phyloP scores from a whole-genome alignment of 2,329 filamentous ascomycete genomes.

The Diaporthe australafricana region DNA sequence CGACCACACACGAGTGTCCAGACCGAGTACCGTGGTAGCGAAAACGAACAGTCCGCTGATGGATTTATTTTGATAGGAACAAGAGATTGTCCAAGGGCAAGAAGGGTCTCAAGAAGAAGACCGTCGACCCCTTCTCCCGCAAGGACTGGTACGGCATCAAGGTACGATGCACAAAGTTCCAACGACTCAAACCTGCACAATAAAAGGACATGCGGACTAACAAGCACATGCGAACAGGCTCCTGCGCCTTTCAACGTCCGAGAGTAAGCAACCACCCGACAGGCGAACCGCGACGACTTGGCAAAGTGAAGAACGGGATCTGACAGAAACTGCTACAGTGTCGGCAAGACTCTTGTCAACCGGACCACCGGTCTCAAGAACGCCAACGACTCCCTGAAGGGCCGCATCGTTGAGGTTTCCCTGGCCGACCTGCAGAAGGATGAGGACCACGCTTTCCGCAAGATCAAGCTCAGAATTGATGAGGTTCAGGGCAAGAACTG shows the following conservation, averaged over 20 bases:
- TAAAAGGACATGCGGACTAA: slow-evolving; percentile 39
- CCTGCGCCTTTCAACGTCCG: slow-evolving; percentile 94
- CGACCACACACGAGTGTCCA: slow-evolving; percentile 34
- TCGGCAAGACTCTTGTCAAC: slow-evolving; percentile 99
- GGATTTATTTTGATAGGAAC: slow-evolving; percentile 72
- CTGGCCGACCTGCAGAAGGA: slow-evolving; percentile 99
- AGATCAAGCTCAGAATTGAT: slow-evolving; percentile 98
- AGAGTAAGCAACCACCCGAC: slow-evolving; percentile 77
- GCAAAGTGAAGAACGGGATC: slow-evolving; percentile 20
- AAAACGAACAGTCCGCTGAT: slow-evolving; percentile 39
- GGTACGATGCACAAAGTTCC: slow-evolving; percentile 60
- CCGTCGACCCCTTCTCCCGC: slow-evolving; percentile 94
- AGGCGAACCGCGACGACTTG: slow-evolving; percentile 26
- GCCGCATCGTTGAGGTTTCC: slow-evolving; percentile 98
- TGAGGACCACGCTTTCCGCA: slow-evolving; percentile 99
- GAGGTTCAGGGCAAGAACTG: slow-evolving; percentile 99
- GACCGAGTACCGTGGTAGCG: slow-evolving; percentile 1
- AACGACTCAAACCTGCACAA: background rate
- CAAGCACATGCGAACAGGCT: slow-evolving; percentile 66
- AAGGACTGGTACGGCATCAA: slow-evolving; percentile 99
- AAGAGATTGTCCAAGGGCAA: slow-evolving; percentile 99
- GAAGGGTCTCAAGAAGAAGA: slow-evolving; percentile 99
- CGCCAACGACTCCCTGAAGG: slow-evolving; percentile 99
- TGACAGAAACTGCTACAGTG: slow-evolving; percentile 67
- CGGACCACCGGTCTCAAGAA: slow-evolving; percentile 99